Evolutionary conservation across 2,329 filamentous ascomycete genomes (phyloP).

Genomic region (Biscogniauxia marginata): DNA sequence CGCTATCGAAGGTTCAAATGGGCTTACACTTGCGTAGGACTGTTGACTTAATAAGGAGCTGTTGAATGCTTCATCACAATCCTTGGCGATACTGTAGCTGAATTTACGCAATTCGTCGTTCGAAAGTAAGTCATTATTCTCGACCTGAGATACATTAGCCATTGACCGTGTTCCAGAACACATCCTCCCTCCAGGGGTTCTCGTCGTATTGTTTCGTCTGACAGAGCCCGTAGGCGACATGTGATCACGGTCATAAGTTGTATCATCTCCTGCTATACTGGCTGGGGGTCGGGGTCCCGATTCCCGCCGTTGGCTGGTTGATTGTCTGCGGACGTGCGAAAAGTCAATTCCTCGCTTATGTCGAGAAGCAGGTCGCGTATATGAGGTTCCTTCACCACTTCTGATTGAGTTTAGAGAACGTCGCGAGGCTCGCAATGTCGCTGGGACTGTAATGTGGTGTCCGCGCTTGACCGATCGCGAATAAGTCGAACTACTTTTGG

Average conservation of each 20-base stretch:
- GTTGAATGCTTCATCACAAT: conserved; percentile 91
- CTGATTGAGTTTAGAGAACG: conserved; percentile 52
- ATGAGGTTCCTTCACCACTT: conserved; percentile 41
- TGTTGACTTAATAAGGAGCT: conserved; percentile 47
- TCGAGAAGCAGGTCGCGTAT: conserved; percentile 43
- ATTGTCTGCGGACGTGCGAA: conserved; percentile 44
- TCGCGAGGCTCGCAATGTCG: conserved; percentile 34
- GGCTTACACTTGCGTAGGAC: conserved; percentile 11
- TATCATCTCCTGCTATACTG: conserved; percentile 30
- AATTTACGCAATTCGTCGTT: conserved; percentile 81
- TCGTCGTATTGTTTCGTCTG: conserved; percentile 15
- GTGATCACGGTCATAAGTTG: conserved; percentile 24
- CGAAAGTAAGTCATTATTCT: conserved; percentile 33
- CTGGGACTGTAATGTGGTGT: conserved; percentile 30
- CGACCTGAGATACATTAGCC: conserved; percentile 21
- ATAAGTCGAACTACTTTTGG: conserved; percentile 32
- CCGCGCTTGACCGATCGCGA: conserved; percentile 20
- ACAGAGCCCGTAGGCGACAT: conserved; percentile 21
- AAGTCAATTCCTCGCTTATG: conserved; percentile 57
- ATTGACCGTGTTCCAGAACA: conserved; percentile 22
- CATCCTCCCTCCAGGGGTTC: conserved; percentile 8
- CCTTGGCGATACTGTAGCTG: conserved; percentile 80
- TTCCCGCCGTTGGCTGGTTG: conserved; percentile 17
- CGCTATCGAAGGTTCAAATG: conserved; percentile 11
- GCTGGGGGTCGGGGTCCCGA: conserved; percentile 18